Evolutionary conservation across 176 grass and related monocot genomes (phyloP), one percentile per base, ranked within the genome.

Genomic region (Leersia perrieri): DNA sequence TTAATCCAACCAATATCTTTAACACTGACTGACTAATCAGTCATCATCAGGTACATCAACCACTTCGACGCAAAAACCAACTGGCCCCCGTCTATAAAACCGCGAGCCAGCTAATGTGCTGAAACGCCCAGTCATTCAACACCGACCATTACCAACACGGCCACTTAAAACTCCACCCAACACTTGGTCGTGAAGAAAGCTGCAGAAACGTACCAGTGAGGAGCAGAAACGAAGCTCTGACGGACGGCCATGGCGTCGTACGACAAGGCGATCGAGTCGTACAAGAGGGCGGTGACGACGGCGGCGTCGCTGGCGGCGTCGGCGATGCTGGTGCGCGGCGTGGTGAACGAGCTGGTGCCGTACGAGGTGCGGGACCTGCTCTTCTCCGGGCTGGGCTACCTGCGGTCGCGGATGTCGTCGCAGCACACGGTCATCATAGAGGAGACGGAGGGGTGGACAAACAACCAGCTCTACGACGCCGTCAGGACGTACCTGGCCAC

Each of bases 381-480:
- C 63, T 85, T 85, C 84, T 92, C 92, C 13, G 68, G 89, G 1
- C 36, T 92, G 16, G 80, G 83, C 70, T 34, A 67, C 74, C 77
- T 97, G 7, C 76, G 92, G 15, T 92, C 80, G 57, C 89, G 88
- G 77, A 72, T 89, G 67, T 92, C 82, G 12, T 87, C 87, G n/a
- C 72, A 80, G 58, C 92, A 94, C 72, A 89, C 92, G 9, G 85
- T 94, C 30, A 75, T 94, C 33, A 92, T 97, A 26, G 87, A 94
- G 61, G 85, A 92, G 81, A 89, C 72, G 1, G 94, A 97, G 47
- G 89, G 89, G 1, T 94, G 84, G 70, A 55, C 85, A 0, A 84
- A 44, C 73, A 97, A 97, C 84, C 89, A 94, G 74, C 74, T 97
- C 44, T 94, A 88, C 66, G 94, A 94, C 13, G 94, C 92, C 39